These are phyloP conservation scores for Trichoderma arundinaceum DNA, from an alignment of 2,329 filamentous ascomycete species.

Conservation along the genomic window DNA sequence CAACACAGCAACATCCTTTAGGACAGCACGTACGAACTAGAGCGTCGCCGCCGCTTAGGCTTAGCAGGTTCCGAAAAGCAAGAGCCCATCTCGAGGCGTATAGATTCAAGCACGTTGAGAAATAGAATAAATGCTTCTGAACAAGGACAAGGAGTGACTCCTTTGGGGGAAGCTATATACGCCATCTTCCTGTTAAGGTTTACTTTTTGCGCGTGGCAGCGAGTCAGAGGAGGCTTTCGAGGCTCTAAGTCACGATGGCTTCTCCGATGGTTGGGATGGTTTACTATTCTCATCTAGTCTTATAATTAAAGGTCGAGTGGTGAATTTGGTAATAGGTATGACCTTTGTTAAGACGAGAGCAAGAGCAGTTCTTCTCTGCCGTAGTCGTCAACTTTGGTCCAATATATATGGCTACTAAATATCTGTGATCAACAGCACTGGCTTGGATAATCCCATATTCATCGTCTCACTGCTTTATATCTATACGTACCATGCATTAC, in stretches of 20 bases:
- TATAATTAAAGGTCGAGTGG: too few relatives aligned
- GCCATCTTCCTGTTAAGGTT: not conserved
- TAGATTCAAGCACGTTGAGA: too few relatives aligned
- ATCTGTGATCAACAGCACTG: too few relatives aligned
- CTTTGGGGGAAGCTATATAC: not conserved
- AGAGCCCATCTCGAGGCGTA: not conserved
- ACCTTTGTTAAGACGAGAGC: too few relatives aligned
- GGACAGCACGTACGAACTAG: not conserved
- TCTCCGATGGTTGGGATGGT: not conserved
- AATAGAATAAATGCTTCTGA: not conserved
- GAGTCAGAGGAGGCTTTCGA: not conserved
- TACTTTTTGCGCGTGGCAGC: not conserved
- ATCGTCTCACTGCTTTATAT: not conserved
- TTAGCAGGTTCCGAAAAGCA: constrained; percentile 9
- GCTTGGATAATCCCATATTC: not conserved
- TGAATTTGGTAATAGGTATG: too few relatives aligned
- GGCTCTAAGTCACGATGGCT: not conserved
- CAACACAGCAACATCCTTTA: not conserved
- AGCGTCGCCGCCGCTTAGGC: not conserved
- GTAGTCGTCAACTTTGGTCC: too few relatives aligned
- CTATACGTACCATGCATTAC: not conserved
- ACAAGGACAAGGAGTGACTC: too few relatives aligned
- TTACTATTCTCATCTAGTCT: not conserved
- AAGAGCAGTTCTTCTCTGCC: too few relatives aligned
- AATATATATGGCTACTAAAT: too few relatives aligned